Percentiles rank a stretch among this genome's conserved stretches.
These are phyloP conservation scores for Candida mesenterica DNA, from an alignment of 1,139 yeast species.

Conservation along the genomic window DNA sequence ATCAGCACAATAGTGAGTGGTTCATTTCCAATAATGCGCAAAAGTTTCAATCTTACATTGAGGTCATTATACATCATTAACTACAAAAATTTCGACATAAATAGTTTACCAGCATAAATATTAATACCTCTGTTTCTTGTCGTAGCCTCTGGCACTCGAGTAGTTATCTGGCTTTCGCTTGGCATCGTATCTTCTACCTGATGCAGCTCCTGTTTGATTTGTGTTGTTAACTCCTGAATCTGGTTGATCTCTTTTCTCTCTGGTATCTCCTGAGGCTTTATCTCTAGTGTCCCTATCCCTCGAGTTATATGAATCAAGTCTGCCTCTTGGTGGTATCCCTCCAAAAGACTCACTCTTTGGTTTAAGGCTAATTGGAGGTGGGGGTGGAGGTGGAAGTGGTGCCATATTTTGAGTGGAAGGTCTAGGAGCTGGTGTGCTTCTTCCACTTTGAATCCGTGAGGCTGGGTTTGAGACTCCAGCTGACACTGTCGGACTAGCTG, in stretches of 20 bases:
- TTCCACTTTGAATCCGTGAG: slow-evolving; percentile 2
- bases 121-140: slow-evolving; percentile 31
- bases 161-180: slow-evolving; percentile 29
- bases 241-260: background rate
- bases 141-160: slow-evolving; percentile 26
- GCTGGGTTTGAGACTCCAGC: background rate
- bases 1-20: no score
- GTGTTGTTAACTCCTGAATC: background rate
- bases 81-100: no score
- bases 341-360: slow-evolving; percentile 11
- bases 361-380: slow-evolving; percentile 19
- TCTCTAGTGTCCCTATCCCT: slow-evolving; percentile 6
- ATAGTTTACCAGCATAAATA: no score
- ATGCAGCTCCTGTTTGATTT: background rate
- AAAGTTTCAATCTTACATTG: no score
- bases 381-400: slow-evolving; percentile 28
- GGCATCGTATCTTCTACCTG: slow-evolving; percentile 5
- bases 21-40: no score
- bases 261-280: background rate
- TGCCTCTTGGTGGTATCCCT: slow-evolving; percentile 6
- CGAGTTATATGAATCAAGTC: slow-evolving; percentile 7
- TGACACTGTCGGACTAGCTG: background rate
- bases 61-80: no score
- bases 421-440: slow-evolving; percentile 3
- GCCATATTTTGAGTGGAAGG: background rate